Evolutionary conservation across 345 rosid species (phyloP).

Genomic region (Salix caprea): DNA sequence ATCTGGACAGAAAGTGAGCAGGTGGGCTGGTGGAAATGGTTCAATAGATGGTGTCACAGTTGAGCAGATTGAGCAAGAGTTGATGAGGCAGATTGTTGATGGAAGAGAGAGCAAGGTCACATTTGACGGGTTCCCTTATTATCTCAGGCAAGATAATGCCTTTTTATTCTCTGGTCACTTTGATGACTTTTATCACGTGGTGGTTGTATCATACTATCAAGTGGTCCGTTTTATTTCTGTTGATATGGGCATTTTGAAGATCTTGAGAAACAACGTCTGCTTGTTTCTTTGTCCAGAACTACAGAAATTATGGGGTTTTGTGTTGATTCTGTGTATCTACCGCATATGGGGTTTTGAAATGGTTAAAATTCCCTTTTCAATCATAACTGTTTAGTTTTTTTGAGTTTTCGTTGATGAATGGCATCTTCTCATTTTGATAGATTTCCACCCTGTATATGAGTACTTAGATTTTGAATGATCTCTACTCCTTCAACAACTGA

Average conservation of each 20-base stretch:
- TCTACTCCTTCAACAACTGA: background rate
- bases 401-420: background rate
- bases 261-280: background rate
- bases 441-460: background rate
- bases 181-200: background rate
- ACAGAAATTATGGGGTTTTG: background rate
- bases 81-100: conserved; percentile 61
- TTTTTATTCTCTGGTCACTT: background rate
- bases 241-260: conserved; percentile 4
- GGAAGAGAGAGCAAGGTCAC: conserved; percentile 57
- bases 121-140: conserved; percentile 87
- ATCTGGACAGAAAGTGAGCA: conserved; percentile 60
- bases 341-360: background rate
- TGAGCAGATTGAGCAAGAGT: conserved; percentile 77
- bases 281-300: background rate
- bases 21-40: conserved; percentile 48
- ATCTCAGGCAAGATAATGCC: conserved; percentile 55
- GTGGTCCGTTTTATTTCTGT: background rate
- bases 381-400: background rate
- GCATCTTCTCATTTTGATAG: background rate
- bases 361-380: conserved; percentile 17
- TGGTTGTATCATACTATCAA: background rate
- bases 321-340: background rate
- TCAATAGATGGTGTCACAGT: conserved; percentile 45
- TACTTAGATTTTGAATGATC: background rate